A percentile compares a stretch with the other conserved stretches of the same genome.
These are phyloP conservation scores for Populus pruinosa DNA, from an alignment of 345 rosid genomes.

Conservation along the genomic window DNA sequence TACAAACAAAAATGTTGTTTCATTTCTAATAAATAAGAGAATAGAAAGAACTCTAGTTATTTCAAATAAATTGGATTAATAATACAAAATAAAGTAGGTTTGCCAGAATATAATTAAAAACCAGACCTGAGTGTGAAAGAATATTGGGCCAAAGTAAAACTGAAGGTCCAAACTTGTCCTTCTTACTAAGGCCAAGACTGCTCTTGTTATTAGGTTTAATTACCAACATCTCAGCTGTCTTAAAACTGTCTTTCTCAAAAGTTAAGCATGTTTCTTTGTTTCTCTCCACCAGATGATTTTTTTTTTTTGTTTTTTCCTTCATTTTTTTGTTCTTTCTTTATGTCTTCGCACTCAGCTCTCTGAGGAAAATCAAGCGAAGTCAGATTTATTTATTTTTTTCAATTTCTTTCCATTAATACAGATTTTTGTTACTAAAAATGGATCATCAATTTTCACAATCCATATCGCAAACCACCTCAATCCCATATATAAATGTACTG, in stretches of 20 bases:
- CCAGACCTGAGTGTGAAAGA: not conserved
- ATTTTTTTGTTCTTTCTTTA: not conserved
- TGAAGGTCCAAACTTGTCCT: not conserved
- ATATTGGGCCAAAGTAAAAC: not conserved
- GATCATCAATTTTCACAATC: not conserved
- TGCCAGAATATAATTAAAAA: not conserved
- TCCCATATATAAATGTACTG: not conserved
- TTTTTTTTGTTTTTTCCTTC: not conserved
- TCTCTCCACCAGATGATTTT: not conserved
- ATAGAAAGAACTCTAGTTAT: not conserved
- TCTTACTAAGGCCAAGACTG: not conserved
- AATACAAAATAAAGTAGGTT: too few relatives aligned
- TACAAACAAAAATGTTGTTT: not conserved
- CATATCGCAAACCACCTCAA: not conserved
- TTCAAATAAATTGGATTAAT: not conserved
- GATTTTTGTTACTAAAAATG: not conserved
- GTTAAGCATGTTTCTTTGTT: not conserved
- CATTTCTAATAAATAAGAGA: not conserved
- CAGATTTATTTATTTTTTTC: not conserved
- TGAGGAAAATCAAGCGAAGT: not conserved
- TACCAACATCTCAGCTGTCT: not conserved
- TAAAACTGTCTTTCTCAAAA: not conserved
- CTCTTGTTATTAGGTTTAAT: not conserved
- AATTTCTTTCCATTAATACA: not conserved
- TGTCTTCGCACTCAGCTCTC: not conserved